Evolutionary conservation across 345 rosid species (phyloP), one percentile per base, ranked within the genome.

Genomic region (Psidium friedrichsthalianum): DNA sequence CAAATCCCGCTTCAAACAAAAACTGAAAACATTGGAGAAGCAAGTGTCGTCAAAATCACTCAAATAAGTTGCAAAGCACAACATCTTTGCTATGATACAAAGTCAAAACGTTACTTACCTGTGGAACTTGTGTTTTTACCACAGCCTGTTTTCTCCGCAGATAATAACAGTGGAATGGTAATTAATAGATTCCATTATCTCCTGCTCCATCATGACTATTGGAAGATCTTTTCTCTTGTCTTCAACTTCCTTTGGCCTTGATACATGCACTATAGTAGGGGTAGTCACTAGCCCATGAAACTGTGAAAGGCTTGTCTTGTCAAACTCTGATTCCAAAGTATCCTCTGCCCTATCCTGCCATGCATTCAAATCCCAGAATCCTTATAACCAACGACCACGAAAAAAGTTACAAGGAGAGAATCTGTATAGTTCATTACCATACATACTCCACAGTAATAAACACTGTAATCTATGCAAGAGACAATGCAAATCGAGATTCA

Each of bases 81-180:
- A 32, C 74, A 82, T 84, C 78, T 56, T 44, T 44, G 82, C 22
- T 53, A 6, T 57, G 61, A 36, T 55, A 85, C 51, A 83, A 69
- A 74, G 82, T 55, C 83, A 51, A 84, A 85, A 86, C 53, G 36
- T 84, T 84, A 86, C 89, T 69, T 57, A 96, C 99, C 97, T 95
- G 99, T 78, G 98, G 99, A 87, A 96, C 97, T 89, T 96, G 99
- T 74, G 98, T 96, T 96, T 92, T 96, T 96, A 87, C 99, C 99
- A 90, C 98, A 94, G 54, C 98, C 98, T 40, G 98, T 97, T 91
- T 91, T 97, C 96, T 88, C 99, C 97, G 56, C 96, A 94, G 84
- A 97, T 91, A 85, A 95, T 94, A 84, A 95, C 89, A 2, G 90
- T 80, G 4, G 93, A 84, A 57, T 95, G 91, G 64, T 93, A 90